A percentile compares a stretch with the other conserved stretches of the same genome.
Conservation (phyloP, 805 yeast species). For the Priceomyces melissophilus region DNA sequence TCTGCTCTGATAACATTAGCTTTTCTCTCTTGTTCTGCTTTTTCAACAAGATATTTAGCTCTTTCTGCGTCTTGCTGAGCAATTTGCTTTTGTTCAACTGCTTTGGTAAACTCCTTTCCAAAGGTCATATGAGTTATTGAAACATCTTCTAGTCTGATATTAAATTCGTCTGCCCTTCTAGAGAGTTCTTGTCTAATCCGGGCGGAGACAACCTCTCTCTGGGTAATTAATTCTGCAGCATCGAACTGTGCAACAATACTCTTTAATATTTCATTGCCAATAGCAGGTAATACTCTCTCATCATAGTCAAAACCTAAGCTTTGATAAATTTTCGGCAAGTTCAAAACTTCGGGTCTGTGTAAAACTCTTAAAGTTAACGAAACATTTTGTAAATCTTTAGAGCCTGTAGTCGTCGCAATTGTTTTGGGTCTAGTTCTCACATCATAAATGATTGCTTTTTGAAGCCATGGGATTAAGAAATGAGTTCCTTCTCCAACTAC, state of each 20-base stretch:
- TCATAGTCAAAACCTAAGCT: conserved; percentile 91
- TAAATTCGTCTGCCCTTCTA: conserved; percentile 80
- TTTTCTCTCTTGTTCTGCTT: conserved; percentile 95
- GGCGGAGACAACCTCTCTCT: conserved; percentile 90
- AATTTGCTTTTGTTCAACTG: conserved; percentile 97
- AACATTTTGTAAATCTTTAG: conserved; percentile 95
- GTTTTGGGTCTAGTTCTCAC: conserved; percentile 94
- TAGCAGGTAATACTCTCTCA: conserved; percentile 88
- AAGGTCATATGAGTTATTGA: conserved; percentile 97
- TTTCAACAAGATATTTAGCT: conserved; percentile 87
- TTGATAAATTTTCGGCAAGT: conserved; percentile 85
- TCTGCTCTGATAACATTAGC: conserved; percentile 96
- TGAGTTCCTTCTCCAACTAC: conserved; percentile 98
- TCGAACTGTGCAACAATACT: conserved; percentile 91
- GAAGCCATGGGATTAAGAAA: conserved; percentile 93
- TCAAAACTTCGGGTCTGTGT: conserved; percentile 86
- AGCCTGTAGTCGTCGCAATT: conserved; percentile 92
- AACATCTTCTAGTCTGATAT: conserved; percentile 91
- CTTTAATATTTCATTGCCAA: conserved; percentile 87
- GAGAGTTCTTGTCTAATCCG: conserved; percentile 84
- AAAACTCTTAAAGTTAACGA: conserved; percentile 88
- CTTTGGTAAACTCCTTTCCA: conserved; percentile 94
- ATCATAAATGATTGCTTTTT: conserved; percentile 84
- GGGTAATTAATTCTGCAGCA: conserved; percentile 95
- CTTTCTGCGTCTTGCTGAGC: conserved; percentile 99